Evolutionary conservation across 2,329 filamentous ascomycete species (phyloP).

Genomic region (Aschersonia sp.): DNA sequence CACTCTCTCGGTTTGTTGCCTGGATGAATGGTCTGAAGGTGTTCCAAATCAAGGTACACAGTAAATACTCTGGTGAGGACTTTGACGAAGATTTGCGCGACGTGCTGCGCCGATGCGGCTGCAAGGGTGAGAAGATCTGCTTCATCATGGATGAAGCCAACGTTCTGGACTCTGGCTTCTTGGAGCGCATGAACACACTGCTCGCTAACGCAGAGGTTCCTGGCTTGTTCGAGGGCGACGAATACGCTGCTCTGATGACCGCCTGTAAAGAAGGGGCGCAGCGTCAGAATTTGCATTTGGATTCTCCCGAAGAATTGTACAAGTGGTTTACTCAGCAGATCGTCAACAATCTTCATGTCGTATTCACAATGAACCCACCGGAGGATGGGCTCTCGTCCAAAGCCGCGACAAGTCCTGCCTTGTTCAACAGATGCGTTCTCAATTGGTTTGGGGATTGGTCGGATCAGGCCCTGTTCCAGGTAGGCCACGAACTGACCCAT

Average conservation of each 20-base stretch:
- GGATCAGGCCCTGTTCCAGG: conserved; percentile 95
- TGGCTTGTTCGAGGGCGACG: conserved; percentile 96
- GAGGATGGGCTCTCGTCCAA: conserved; percentile 90
- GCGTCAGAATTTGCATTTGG: conserved; percentile 82
- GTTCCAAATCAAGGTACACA: conserved; percentile 99
- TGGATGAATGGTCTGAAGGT: conserved; percentile 99
- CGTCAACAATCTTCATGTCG: conserved; percentile 95
- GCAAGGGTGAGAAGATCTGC: conserved; percentile 98
- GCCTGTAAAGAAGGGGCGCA: conserved; percentile 97
- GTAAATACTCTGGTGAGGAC: conserved; percentile 94
- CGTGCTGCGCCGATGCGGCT: conserved; percentile 83
- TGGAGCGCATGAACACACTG: conserved; percentile 98
- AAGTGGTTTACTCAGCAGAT: conserved; percentile 99
- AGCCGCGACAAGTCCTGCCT: conserved; percentile 87
- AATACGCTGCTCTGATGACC: conserved; percentile 96
- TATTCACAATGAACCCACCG: conserved; percentile 99
- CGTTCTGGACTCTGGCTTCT: conserved; percentile 93
- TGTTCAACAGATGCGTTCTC: conserved; percentile 98
- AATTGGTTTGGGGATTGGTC: conserved; percentile 99
- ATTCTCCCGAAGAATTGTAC: conserved; percentile 98
- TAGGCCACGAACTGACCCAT: conserved; percentile 86
- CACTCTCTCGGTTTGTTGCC: conserved; percentile 89
- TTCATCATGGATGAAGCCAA: conserved; percentile 99
- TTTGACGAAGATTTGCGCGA: conserved; percentile 96
- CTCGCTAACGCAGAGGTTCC: conserved; percentile 99